Percentiles rank a stretch among this genome's conserved stretches.
Conservation (phyloP, 2,329 filamentous ascomycete genomes). For the Fusarium sp. region DNA sequence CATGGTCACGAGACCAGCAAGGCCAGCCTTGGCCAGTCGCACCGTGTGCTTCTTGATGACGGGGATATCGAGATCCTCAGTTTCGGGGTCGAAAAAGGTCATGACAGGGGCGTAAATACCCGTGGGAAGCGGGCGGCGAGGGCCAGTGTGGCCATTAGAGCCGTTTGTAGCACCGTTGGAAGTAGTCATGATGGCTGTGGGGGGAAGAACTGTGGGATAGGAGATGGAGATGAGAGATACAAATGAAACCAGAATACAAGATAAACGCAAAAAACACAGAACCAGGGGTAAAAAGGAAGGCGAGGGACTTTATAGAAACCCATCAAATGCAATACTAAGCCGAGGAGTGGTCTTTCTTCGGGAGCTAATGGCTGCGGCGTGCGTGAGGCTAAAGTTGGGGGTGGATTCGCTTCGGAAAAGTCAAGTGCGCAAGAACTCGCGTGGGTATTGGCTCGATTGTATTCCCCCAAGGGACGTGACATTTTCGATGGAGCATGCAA, state of each 20-base stretch:
- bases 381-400: constrained; percentile 44
- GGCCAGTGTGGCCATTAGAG: constrained; percentile 40
- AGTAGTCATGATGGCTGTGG: constrained; percentile 41
- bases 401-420: constrained; percentile 43
- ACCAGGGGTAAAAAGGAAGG: constrained; percentile 30
- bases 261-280: constrained; percentile 14
- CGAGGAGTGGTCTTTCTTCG: constrained; percentile 28
- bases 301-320: constrained; percentile 42
- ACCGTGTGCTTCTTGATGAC: constrained; percentile 84
- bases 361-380: constrained; percentile 26
- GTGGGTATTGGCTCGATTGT: constrained; percentile 42
- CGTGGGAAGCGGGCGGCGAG: constrained; percentile 73
- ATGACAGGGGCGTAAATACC: constrained; percentile 91
- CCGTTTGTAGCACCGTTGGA: constrained; percentile 42
- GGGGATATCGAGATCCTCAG: constrained; percentile 85
- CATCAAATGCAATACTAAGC: constrained; percentile 26
- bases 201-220: neutral
- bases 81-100: constrained; percentile 88
- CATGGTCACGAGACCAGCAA: constrained; percentile 87
- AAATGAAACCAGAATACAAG: constrained; percentile 10
- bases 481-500: constrained; percentile 31
- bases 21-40: constrained; percentile 80
- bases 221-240: neutral
- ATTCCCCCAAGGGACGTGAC: constrained; percentile 35
- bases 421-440: constrained; percentile 40